Evolutionary conservation across 2,329 filamentous ascomycete genomes (phyloP).

Genomic region (Penicillium palitans): DNA sequence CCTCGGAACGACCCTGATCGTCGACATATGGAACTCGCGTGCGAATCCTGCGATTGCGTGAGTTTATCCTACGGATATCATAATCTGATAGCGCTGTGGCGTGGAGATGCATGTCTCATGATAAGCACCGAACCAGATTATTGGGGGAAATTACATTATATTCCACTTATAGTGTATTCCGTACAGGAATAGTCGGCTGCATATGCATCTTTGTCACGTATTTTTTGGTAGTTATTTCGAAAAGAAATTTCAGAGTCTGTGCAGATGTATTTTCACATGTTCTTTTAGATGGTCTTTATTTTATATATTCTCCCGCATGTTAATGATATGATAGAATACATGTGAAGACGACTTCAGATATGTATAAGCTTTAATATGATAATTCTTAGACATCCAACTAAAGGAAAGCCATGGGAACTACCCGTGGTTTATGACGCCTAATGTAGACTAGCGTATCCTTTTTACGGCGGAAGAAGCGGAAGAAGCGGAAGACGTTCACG

Average conservation of each 20-base stretch:
- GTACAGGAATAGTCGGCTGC: not conserved
- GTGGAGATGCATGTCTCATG: not conserved
- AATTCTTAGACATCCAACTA: not conserved
- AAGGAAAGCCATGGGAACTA: not conserved
- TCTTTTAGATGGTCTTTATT: too few relatives aligned
- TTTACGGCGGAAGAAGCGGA: not conserved
- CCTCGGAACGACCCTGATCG: conserved; percentile 8
- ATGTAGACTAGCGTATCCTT: not conserved
- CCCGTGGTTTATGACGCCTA: not conserved
- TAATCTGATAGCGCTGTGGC: not conserved
- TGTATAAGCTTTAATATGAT: not conserved
- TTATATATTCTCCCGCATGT: not conserved
- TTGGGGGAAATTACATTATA: not conserved
- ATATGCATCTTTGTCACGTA: not conserved
- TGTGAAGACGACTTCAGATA: not conserved
- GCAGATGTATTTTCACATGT: too few relatives aligned
- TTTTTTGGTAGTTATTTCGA: not conserved
- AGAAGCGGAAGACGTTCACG: not conserved
- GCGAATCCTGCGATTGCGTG: conserved; percentile 3
- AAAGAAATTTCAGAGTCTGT: too few relatives aligned
- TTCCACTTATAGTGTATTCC: not conserved
- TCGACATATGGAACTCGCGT: not conserved
- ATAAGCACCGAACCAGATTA: not conserved
- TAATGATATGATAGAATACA: not conserved
- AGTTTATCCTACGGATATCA: not conserved